Base-by-base conservation (phyloP, 441 rosid genomes). In the Rhodomyrtus psidioides region DNA sequence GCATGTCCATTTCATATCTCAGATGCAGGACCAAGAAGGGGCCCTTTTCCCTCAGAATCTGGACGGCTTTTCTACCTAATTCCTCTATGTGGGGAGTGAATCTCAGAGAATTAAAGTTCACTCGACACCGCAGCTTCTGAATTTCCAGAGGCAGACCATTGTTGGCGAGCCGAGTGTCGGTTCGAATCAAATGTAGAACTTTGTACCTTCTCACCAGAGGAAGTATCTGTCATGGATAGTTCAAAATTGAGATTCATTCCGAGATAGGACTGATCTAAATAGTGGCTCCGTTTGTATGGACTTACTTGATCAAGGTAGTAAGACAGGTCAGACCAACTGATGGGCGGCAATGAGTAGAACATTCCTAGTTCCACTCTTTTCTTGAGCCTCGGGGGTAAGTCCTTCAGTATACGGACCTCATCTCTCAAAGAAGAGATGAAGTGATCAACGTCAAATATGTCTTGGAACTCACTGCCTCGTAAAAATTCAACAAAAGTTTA, bases 1-100 rank as follows among this genome's bases (percentile, higher is more conserved):
- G 76, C 97, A 94, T 94, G 88, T 94, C 97, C 97, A 94, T 94
- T 88, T 94, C 97, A 19, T 93, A 93, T 76, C 97, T 90, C 51
- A 94, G 95, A 90, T 94, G 97, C 59, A 94, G 94, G 82, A 94
- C 97, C 44, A 94, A 86, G 85, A 92, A 94, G 46, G 95, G 95
- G 60, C 97, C 95, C 82, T 91, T 94, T 90, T 91, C 93, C 87
- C 95, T 91, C 89, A 94, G 89, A 85, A 93, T 91, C 57, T 86
- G 88, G 75, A 92, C 95, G 27, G 91, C 89, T 88, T 86, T 89
- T 88, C 93, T 93, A n/a, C 95, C 97, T 51, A 94, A 83, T 86
- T 93, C 97, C 88, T 93, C 97, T 53, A 93, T 93, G 75, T 90
- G 91, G 59, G 91, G 89, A 86, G 96, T 93, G 81, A 94, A 94